Percentiles rank a stretch among this genome's conserved stretches.
phyloP scores from a whole-genome alignment of 306 rosid genomes.

The Castanea sativa region DNA sequence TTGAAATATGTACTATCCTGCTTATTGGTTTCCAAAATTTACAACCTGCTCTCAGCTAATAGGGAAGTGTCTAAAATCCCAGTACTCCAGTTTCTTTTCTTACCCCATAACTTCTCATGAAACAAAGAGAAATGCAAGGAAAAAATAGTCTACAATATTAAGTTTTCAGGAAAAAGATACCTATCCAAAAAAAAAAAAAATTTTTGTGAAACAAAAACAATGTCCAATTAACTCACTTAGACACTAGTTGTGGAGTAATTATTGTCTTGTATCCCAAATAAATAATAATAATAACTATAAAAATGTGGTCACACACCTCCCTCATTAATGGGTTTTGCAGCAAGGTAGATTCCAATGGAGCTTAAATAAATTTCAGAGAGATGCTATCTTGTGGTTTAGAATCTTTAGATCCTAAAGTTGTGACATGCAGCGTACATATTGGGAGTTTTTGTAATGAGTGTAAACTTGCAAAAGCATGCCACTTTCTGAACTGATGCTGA shows the following conservation, averaged over 20 bases:
- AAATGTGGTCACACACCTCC: conserved; percentile 67
- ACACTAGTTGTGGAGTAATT: too few relatives aligned
- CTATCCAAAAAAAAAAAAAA: too few relatives aligned
- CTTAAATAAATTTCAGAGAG: conserved; percentile 53
- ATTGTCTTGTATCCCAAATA: too few relatives aligned
- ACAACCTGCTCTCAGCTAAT: background rate
- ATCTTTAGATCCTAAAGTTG: conserved; percentile 50
- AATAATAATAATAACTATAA: too few relatives aligned
- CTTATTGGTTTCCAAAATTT: background rate
- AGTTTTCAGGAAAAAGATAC: too few relatives aligned
- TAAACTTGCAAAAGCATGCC: conserved; percentile 59
- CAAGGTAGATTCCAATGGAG: conserved; percentile 49
- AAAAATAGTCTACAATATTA: background rate
- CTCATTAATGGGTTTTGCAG: conserved; percentile 72
- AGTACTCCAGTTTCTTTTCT: conserved; percentile 14
- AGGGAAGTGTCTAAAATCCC: conserved; percentile 6
- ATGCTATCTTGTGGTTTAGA: conserved; percentile 59
- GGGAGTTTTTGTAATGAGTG: conserved; percentile 45
- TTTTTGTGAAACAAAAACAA: too few relatives aligned
- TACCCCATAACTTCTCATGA: background rate
- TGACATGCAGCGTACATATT: conserved; percentile 66
- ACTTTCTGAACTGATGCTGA: conserved; percentile 65
- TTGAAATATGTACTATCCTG: too few relatives aligned
- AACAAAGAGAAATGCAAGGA: background rate
- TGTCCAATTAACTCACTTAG: too few relatives aligned